Percentiles rank a stretch among this genome's conserved stretches.
phyloP scores from a whole-genome alignment of 2,329 filamentous ascomycete species.

The Cyphellophora attinorum region DNA sequence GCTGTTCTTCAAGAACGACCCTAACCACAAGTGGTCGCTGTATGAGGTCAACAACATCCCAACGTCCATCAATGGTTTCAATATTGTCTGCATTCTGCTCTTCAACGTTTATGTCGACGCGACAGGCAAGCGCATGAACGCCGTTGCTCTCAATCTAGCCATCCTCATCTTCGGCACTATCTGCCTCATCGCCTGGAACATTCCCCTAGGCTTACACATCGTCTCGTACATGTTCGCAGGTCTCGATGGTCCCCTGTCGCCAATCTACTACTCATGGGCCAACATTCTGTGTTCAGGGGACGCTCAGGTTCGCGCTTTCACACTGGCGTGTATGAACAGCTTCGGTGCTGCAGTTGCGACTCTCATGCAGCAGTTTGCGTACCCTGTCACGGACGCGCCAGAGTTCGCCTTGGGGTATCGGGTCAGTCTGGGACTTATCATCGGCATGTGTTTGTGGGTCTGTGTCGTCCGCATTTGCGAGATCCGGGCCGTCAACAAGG shows the following conservation, averaged over 20 bases:
- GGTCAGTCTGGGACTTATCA: conserved; percentile 21
- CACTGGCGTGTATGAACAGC: conserved; percentile 26
- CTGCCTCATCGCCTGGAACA: conserved; percentile 23
- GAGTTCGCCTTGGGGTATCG: conserved; percentile 20
- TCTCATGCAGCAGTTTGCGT: conserved; percentile 25
- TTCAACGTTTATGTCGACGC: conserved; percentile 23
- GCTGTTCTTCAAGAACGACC: conserved; percentile 19
- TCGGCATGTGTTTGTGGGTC: conserved; percentile 19
- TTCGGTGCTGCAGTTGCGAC: conserved; percentile 22
- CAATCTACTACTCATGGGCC: conserved; percentile 27
- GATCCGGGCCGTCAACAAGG: no score
- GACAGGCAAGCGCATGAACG: conserved; percentile 24
- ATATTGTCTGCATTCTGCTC: conserved; percentile 20
- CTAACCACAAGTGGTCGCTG: conserved; percentile 19
- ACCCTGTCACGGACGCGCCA: conserved; percentile 24
- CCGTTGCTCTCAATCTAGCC: conserved; percentile 23
- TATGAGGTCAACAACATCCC: conserved; percentile 24
- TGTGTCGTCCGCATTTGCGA: conserved; percentile 16
- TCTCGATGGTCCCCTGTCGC: conserved; percentile 26
- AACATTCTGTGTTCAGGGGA: conserved; percentile 25
- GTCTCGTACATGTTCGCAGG: conserved; percentile 27
- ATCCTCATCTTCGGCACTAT: conserved; percentile 24
- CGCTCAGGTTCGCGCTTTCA: conserved; percentile 24
- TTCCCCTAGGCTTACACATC: conserved; percentile 24
- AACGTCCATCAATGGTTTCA: conserved; percentile 22